Percentiles rank a stretch among this genome's conserved stretches.
Conservation (phyloP, 2,329 filamentous ascomycete genomes). For the Botryotinia convoluta region DNA sequence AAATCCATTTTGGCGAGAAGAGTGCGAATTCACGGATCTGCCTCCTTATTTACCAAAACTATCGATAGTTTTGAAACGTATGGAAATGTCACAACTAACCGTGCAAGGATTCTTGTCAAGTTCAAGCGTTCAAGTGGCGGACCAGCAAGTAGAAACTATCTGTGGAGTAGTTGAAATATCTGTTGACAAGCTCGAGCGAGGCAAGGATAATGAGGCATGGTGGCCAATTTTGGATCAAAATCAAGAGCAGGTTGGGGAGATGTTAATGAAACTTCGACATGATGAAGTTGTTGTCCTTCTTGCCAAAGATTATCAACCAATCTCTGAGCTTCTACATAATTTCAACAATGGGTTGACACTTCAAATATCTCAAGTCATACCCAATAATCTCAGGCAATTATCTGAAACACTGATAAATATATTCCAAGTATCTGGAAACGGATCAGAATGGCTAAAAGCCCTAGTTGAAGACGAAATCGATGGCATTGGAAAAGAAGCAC, state of each 20-base stretch:
- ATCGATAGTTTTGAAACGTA: constrained; percentile 68
- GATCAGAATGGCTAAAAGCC: constrained; percentile 86
- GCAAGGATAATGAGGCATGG: constrained; percentile 83
- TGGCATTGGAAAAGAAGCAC: constrained; percentile 78
- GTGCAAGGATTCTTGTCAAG: constrained; percentile 35
- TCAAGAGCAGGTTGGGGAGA: constrained; percentile 74
- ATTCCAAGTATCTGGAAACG: constrained; percentile 85
- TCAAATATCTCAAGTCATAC: constrained; percentile 77
- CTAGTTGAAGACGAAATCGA: constrained; percentile 97
- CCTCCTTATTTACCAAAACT: constrained; percentile 66
- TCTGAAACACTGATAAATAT: constrained; percentile 90
- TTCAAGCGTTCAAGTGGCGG: constrained; percentile 31
- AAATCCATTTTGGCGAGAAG: constrained; percentile 77
- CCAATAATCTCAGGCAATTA: constrained; percentile 73
- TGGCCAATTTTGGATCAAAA: constrained; percentile 75
- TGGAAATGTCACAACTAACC: constrained; percentile 42
- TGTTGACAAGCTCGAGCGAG: constrained; percentile 73
- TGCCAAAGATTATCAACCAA: constrained; percentile 76
- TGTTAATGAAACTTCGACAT: constrained; percentile 78
- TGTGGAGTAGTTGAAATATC: constrained; percentile 72
- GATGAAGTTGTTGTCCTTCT: constrained; percentile 90
- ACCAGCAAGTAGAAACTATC: constrained; percentile 48
- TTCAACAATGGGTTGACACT: constrained; percentile 82
- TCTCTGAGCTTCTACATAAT: constrained; percentile 79
- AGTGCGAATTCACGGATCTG: constrained; percentile 73